These are phyloP conservation scores for Epichloe baconii DNA, from an alignment of 2,329 filamentous ascomycete species.

Conservation along the genomic window DNA sequence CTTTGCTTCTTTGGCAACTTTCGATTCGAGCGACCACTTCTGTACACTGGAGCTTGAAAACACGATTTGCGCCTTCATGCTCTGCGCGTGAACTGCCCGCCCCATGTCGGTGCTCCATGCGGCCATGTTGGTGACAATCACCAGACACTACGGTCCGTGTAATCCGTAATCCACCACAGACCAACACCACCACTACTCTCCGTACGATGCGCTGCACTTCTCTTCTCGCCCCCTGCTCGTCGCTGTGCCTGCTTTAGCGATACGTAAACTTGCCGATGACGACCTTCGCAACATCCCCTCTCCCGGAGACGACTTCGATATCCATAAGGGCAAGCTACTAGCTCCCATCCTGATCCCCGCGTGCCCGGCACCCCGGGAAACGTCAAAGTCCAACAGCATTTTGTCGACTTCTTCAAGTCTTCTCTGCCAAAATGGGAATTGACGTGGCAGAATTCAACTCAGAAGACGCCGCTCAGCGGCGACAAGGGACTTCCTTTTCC, in stretches of 20 bases:
- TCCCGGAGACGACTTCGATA: constrained; percentile 66
- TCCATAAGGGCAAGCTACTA: constrained; percentile 60
- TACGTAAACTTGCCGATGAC: constrained; percentile 54
- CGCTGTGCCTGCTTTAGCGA: constrained; percentile 18
- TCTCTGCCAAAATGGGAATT: constrained; percentile 69
- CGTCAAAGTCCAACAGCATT: constrained; percentile 60
- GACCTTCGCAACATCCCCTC: constrained; percentile 59
- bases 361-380: constrained; percentile 78
- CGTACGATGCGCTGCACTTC: constrained; percentile 1
- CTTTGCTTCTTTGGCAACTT: too few species aligned
- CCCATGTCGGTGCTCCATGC: too few species aligned
- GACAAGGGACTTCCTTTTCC: constrained; percentile 56
- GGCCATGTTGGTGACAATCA: background rate
- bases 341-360: constrained; percentile 77
- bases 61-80: too few species aligned
- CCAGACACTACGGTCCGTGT: background rate
- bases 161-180: too few species aligned
- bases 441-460: constrained; percentile 80
- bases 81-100: too few species aligned
- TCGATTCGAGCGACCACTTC: too few species aligned
- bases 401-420: constrained; percentile 65
- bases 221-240: constrained; percentile 1
- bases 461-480: constrained; percentile 59
- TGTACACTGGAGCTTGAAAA: too few species aligned
- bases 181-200: background rate